phyloP scores from a whole-genome alignment of 257 asterid species.

The Primulina tabacum region DNA sequence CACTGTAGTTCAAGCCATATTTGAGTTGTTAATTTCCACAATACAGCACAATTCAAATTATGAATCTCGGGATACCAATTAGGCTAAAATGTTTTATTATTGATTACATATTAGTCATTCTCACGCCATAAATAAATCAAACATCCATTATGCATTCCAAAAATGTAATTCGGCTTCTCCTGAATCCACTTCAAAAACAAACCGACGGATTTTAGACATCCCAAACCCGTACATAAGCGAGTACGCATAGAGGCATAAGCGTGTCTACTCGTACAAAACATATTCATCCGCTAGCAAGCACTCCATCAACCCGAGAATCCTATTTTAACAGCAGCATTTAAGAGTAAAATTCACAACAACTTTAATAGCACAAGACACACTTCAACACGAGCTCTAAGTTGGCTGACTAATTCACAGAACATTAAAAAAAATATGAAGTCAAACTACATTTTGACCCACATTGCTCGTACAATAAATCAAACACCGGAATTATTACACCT shows the following conservation, averaged over 20 bases:
- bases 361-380: conserved; percentile 7
- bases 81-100: too few relatives aligned
- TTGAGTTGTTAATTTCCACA: conserved; percentile 2
- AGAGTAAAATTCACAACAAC: too few relatives aligned
- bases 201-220: not conserved
- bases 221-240: conserved; percentile 1
- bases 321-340: not conserved
- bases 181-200: conserved; percentile 1
- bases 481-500: conserved; percentile 9
- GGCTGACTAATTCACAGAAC: not conserved
- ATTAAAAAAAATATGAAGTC: not conserved
- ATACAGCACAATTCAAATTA: not conserved
- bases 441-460: conserved; percentile 13
- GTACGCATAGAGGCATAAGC: not conserved
- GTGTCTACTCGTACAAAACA: not conserved
- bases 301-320: conserved; percentile 7
- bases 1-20: conserved; percentile 16
- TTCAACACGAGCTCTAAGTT: conserved; percentile 21
- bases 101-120: not conserved
- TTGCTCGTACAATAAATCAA: conserved; percentile 19
- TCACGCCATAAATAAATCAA: conserved; percentile 4
- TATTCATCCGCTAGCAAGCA: conserved; percentile 2
- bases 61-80: not conserved
- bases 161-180: conserved; percentile 10
- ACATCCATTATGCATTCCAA: conserved; percentile 15